phyloP scores from a whole-genome alignment of 108 stramenopile genomes.

The Cyclostephanos tholiformis region DNA sequence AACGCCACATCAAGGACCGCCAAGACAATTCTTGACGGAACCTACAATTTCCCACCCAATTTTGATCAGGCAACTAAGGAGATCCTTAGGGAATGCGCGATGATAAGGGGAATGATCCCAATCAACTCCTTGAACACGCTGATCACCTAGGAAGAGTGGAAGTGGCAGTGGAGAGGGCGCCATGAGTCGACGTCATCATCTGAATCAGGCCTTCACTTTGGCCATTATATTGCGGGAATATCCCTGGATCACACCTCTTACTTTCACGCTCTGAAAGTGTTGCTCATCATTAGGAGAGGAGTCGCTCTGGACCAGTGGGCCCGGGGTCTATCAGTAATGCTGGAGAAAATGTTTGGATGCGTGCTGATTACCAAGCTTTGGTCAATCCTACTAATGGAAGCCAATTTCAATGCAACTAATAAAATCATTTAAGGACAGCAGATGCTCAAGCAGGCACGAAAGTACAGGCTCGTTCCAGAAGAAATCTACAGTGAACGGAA shows the following conservation, averaged over 20 bases:
- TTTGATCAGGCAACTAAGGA: constrained; percentile 5
- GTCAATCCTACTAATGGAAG: constrained; percentile 14
- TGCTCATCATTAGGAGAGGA: neutral
- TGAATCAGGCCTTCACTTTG: too few species aligned
- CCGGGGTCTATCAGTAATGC: neutral
- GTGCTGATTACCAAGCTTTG: neutral
- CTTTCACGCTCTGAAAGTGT: neutral
- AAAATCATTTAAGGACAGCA: constrained; percentile 10
- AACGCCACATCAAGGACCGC: neutral
- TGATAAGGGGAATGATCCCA: neutral
- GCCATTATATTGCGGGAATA: neutral
- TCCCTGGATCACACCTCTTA: neutral
- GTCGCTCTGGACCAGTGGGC: neutral
- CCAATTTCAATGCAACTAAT: constrained; percentile 19
- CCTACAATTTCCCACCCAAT: neutral
- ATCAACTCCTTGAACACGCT: too few species aligned
- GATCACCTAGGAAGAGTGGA: too few species aligned
- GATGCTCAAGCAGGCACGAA: constrained; percentile 14
- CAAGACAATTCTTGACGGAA: neutral
- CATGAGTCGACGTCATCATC: too few species aligned
- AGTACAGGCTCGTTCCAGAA: constrained; percentile 16
- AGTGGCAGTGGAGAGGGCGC: too few species aligned
- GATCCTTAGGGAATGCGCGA: neutral
- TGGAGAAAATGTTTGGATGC: neutral
- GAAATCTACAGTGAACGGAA: constrained; percentile 26